Conservation (phyloP, 306 rosid species). For the Canavalia ensiformis region DNA sequence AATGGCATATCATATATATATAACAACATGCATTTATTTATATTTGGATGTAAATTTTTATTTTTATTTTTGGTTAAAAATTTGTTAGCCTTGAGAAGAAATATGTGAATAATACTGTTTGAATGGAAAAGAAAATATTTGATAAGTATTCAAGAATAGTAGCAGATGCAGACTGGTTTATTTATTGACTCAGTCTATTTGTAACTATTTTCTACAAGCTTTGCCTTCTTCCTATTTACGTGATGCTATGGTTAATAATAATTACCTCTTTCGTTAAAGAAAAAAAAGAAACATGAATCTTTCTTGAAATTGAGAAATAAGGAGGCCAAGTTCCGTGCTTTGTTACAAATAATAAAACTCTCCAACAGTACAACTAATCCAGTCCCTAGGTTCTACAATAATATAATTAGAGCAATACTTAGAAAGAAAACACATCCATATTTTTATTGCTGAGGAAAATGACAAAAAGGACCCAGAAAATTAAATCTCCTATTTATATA, state of each 20-base stretch:
- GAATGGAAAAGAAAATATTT: neutral
- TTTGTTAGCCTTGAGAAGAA: too few relatives aligned
- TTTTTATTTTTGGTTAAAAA: too few relatives aligned
- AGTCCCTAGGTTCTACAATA: slow-evolving; percentile 54
- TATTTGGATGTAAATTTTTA: too few relatives aligned
- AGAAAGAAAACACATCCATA: slow-evolving; percentile 48
- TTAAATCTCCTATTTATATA: slow-evolving; percentile 53
- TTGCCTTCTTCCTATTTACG: neutral
- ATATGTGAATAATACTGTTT: too few relatives aligned
- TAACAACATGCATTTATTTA: too few relatives aligned
- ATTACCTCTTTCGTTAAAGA: neutral
- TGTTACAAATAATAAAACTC: slow-evolving; percentile 39
- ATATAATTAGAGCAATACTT: slow-evolving; percentile 46
- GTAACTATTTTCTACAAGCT: neutral
- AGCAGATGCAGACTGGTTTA: neutral
- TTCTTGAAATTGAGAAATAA: slow-evolving; percentile 46
- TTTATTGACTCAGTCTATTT: neutral
- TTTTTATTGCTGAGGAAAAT: slow-evolving; percentile 52
- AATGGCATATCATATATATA: too few relatives aligned
- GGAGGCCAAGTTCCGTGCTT: slow-evolving; percentile 39
- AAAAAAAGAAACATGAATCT: neutral
- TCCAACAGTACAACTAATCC: slow-evolving; percentile 39
- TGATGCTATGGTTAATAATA: slow-evolving; percentile 20
- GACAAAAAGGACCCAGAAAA: slow-evolving; percentile 55
- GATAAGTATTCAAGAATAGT: neutral